phyloP scores from a whole-genome alignment of 768 basidiomycete species.

The Sporobolomyces roseus region DNA sequence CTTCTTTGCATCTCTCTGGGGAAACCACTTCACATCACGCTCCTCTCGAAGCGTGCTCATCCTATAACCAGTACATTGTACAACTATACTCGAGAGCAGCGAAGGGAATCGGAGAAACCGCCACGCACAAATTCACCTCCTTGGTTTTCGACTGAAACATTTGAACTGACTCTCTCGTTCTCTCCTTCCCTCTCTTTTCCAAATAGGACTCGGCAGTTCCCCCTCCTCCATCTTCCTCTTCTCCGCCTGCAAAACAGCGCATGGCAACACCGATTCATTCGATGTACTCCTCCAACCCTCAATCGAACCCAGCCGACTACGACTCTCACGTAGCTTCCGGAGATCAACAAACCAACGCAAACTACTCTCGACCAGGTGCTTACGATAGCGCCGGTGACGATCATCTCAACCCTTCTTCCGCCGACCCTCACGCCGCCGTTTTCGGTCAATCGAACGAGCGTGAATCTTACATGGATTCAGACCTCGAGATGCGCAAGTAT shows the following conservation, averaged over 20 bases:
- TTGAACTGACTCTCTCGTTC: not conserved
- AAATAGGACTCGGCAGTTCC: not conserved
- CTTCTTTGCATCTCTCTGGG: not conserved
- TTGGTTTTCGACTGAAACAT: not conserved
- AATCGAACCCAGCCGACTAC: conserved; percentile 23
- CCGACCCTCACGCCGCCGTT: conserved; percentile 19
- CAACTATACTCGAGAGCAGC: no score
- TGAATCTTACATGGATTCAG: conserved; percentile 41
- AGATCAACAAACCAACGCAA: no score
- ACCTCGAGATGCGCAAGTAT: conserved; percentile 42
- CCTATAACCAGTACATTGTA: no score
- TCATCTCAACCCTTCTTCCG: conserved; percentile 21
- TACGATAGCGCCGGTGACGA: conserved; percentile 29
- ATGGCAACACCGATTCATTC: conserved; percentile 31
- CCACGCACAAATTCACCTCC: not conserved
- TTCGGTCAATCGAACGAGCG: no score
- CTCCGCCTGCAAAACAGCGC: conserved; percentile 2
- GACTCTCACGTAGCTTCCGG: conserved; percentile 6
- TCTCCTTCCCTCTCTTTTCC: not conserved
- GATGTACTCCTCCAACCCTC: conserved; percentile 25
- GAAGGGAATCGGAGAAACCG: no score
- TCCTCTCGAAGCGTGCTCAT: no score
- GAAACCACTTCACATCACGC: not conserved
- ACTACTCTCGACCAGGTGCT: conserved; percentile 15
- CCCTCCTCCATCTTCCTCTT: not conserved